phyloP scores from a whole-genome alignment of 2,329 filamentous ascomycete genomes.

The Phialemoniopsis sp. region DNA sequence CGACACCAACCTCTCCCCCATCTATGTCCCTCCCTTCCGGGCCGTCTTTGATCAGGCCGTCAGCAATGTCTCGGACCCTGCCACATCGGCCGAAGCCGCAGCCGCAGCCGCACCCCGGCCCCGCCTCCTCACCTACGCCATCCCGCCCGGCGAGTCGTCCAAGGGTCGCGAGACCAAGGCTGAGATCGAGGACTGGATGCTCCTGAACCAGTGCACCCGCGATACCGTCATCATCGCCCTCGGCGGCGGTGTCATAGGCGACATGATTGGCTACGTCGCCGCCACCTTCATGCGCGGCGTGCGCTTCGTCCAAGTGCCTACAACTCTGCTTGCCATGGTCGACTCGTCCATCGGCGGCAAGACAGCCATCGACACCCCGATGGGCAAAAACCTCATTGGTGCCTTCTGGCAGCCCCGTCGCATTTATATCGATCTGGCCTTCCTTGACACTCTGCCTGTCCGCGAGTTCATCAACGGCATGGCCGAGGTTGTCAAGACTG shows the following conservation, averaged over 20 bases:
- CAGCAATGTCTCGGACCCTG: constrained; percentile 23
- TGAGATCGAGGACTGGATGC: constrained; percentile 96
- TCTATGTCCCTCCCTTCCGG: constrained; percentile 78
- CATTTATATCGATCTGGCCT: constrained; percentile 91
- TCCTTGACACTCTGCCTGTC: constrained; percentile 84
- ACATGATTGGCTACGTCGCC: constrained; percentile 96
- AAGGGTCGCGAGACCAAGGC: constrained; percentile 93
- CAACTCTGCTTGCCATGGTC: constrained; percentile 92
- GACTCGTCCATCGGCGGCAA: constrained; percentile 98
- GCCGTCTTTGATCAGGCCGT: constrained; percentile 54
- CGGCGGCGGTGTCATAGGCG: constrained; percentile 93
- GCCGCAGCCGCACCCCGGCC: constrained; percentile 25
- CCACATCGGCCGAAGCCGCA: constrained; percentile 12
- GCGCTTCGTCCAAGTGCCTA: constrained; percentile 93
- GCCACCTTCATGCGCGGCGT: constrained; percentile 98
- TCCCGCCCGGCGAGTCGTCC: constrained; percentile 87
- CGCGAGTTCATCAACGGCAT: constrained; percentile 98
- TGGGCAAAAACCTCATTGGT: constrained; percentile 93
- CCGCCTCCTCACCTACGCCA: constrained; percentile 79
- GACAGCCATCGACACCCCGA: constrained; percentile 93
- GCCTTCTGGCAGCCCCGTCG: constrained; percentile 94
- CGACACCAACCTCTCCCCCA: constrained; percentile 82
- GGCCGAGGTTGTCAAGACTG: constrained; percentile 97
- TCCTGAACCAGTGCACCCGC: constrained; percentile 85
- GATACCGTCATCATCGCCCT: constrained; percentile 94